These are phyloP conservation scores for Boletus rex-veris DNA, from an alignment of 768 basidiomycete species.

Conservation along the genomic window DNA sequence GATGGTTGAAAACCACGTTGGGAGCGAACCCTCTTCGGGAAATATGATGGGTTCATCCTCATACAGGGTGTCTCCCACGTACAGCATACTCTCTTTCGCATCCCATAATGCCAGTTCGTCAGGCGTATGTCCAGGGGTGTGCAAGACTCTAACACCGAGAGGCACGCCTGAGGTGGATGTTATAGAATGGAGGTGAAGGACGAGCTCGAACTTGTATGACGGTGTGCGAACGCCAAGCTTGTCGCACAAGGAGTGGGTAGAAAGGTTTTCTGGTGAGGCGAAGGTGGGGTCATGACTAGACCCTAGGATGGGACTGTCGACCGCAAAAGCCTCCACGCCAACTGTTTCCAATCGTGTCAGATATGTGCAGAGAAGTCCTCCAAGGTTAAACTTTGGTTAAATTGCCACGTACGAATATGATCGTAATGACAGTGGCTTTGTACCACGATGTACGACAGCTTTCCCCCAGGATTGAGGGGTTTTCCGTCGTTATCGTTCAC, in stretches of 20 bases:
- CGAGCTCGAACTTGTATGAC: conserved; percentile 44
- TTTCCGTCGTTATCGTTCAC: conserved; percentile 40
- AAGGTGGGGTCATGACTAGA: conserved; percentile 48
- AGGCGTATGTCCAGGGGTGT: conserved; percentile 58
- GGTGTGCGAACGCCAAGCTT: conserved; percentile 40
- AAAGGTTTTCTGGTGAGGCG: conserved; percentile 38
- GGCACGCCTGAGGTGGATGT: conserved; percentile 17
- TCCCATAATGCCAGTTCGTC: conserved; percentile 58
- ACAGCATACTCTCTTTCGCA: conserved; percentile 46
- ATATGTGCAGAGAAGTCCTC: too few relatives aligned
- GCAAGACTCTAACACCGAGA: conserved; percentile 43
- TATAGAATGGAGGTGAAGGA: conserved; percentile 39
- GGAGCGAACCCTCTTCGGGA: conserved; percentile 50
- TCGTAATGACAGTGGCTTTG: conserved; percentile 57
- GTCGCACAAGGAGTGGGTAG: conserved; percentile 46
- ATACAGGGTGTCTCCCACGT: conserved; percentile 56
- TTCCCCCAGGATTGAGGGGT: conserved; percentile 43
- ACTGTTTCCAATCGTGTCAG: conserved; percentile 30
- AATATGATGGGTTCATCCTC: conserved; percentile 56
- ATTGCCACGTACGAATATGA: conserved; percentile 47
- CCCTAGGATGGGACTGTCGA: conserved; percentile 45
- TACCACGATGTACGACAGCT: conserved; percentile 45
- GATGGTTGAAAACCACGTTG: conserved; percentile 45
- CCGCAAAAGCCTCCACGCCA: conserved; percentile 48
- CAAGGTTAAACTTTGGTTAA: not conserved